Conservation (phyloP, 371 early-diverging fungal species). For the Rhizopus arrhizus region DNA sequence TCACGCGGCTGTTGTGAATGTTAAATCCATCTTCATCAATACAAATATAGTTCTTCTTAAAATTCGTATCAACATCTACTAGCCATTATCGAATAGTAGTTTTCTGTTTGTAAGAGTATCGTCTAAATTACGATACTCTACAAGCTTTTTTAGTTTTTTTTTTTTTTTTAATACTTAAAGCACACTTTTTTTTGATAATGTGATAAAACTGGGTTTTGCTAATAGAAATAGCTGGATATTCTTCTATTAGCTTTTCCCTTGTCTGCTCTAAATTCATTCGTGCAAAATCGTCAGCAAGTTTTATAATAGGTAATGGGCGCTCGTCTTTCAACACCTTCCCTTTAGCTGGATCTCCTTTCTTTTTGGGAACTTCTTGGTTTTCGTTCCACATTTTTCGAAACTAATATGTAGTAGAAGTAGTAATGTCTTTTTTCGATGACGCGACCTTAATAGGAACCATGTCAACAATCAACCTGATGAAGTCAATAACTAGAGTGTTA, state of each 20-base stretch:
- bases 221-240: background rate
- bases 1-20: too few species aligned
- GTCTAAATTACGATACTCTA: background rate
- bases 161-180: background rate
- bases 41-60: background rate
- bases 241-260: background rate
- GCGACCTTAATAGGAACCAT: slow-evolving; percentile 8
- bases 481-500: too few species aligned
- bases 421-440: slow-evolving; percentile 8
- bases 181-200: background rate
- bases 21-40: too few species aligned
- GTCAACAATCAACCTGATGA: slow-evolving; percentile 4
- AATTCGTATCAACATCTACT: background rate
- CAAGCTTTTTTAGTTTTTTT: slow-evolving; percentile 2
- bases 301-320: background rate
- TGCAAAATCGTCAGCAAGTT: background rate
- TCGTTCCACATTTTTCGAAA: slow-evolving; percentile 13
- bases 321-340: slow-evolving; percentile 16
- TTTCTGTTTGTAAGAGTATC: slow-evolving; percentile 1
- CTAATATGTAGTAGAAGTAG: slow-evolving; percentile 10
- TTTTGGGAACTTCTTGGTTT: background rate
- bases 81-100: background rate
- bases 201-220: slow-evolving; percentile 5
- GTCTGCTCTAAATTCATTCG: background rate
- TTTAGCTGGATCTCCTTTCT: slow-evolving; percentile 15